Base-by-base conservation (phyloP, 108 stramenopile species). In the Pseudonitzschia pungens region DNA sequence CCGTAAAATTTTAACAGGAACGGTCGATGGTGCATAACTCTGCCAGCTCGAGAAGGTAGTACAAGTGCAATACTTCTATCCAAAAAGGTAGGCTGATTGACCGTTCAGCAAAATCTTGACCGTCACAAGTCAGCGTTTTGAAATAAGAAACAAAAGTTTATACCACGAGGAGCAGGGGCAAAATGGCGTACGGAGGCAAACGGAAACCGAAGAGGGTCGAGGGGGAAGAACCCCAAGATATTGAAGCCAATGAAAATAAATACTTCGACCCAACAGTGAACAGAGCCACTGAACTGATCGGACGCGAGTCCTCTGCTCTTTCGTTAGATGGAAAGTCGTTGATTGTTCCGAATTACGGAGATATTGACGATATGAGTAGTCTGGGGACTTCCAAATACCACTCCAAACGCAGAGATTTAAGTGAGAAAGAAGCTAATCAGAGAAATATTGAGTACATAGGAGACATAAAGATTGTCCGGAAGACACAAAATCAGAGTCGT, bases 241-340 rank as follows among this genome's bases (percentile, higher is more conserved):
- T 4, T 15, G 53, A 54, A 24, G 24, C 22, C 53, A 24, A 54
- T 24, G 24, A 8, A 10, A 15, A 54, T 54, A 15, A 24, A 14
- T 6, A 10, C 22, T 33, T 41, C 21, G 65, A 72, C 11, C 33
- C 6, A 5, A 2, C 4, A 36, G 4, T 36, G 2, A 36, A 36
- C 36, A 36, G 6, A 5, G 62, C 69, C 18, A 28, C 24, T 51
- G 59, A 55, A 24, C 32, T 77, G 44, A 70, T 70, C 41, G 69
- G 76, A 32, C 28, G 41, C 58, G 60, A 50, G 33, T 8, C 45
- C 22, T 75, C 74, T 40, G 78, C 65, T 24, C 28, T 69, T 22
- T 72, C 71, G 16, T 54, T 81, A 56, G 75, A 81, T 51, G 81
- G 75, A 7, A 52, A 63, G 63, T 71, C 72, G 8, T 59, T 81